Evolutionary conservation across 2,329 filamentous ascomycete genomes (phyloP), one percentile per base, ranked within the genome.

Genomic region (Hypoxylon sp.): DNA sequence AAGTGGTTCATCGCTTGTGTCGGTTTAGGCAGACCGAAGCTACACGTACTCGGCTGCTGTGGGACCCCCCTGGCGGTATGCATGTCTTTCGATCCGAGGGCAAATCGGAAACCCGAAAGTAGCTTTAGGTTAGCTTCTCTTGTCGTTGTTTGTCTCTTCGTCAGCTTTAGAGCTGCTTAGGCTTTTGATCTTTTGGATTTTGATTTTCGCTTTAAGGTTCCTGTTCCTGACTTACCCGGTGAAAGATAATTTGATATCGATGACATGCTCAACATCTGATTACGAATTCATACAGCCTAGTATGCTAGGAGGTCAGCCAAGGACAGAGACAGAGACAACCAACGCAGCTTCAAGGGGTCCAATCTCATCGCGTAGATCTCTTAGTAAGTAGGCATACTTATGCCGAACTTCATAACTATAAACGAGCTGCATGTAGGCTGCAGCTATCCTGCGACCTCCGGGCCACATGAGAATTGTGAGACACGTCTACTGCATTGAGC

Each of bases 401-500:
- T 70, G 62, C 60, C 68, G 68, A 66, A 41, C 17, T 51, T 50
- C 41, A 50, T 48, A 43, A n/a, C 38, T 59, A 21, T 41, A 63
- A 48, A 50, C 28, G 38, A 62, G 51, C 28, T 55, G 48, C 57
- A 65, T 65, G 60, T 60, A 53, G 49, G 51, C 60, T 68, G 65
- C 66, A 67, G 62, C 52, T 65, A 60, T 41, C 34, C 56, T 70
- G 65, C 59, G 56, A 56, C 23, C 65, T 52, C 68, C 65, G 65
- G 67, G 49, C 65, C 60, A 68, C 68, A 66, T 66, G 60, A 43
- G 38, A 68, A 65, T 62, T 57, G 59, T 63, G 60, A 68, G 68
- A 71, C 65, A 68, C 68, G 68, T 71, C 51, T 67, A 60, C 63
- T 71, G 65, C 65, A 60, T 71, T 46, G 57, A 70, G 63, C 68